Conservation (phyloP, 192 early-diverging fungal genomes). For the Backusella westeae region DNA sequence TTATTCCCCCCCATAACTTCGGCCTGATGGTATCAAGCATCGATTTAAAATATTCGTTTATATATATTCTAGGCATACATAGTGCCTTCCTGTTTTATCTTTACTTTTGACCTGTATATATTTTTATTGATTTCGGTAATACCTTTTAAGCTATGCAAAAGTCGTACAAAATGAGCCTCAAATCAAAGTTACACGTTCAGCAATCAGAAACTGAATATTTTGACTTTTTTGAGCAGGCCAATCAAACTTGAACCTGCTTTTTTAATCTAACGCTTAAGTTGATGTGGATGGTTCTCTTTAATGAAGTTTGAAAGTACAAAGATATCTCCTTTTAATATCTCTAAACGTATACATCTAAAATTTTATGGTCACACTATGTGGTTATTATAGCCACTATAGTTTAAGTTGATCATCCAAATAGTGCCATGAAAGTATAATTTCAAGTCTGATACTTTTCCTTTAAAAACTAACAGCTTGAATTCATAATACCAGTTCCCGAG, state of each 20-base stretch:
- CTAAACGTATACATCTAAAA: conserved; percentile 8
- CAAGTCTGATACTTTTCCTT: conserved; percentile 9
- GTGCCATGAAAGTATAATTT: conserved; percentile 3
- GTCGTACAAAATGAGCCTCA: background rate
- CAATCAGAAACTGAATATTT: too few species aligned
- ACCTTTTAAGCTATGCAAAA: background rate
- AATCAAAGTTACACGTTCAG: background rate
- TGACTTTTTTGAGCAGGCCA: background rate
- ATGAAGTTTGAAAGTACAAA: conserved; percentile 12
- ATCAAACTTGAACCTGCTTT: background rate
- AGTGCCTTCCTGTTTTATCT: background rate
- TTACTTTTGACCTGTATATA: background rate
- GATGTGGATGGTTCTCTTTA: conserved; percentile 8
- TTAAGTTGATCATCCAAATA: background rate
- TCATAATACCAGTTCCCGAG: conserved; percentile 7
- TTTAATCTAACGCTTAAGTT: conserved; percentile 11
- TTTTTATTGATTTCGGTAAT: background rate
- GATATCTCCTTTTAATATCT: too few species aligned
- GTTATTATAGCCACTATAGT: background rate
- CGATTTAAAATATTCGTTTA: too few species aligned
- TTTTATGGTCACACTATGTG: conserved; percentile 1
- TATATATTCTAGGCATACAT: too few species aligned
- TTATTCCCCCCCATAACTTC: too few species aligned
- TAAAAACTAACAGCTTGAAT: conserved; percentile 9
- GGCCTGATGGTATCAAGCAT: too few species aligned